Base-by-base conservation (phyloP, 2,329 filamentous ascomycete genomes). In the Colletotrichum tropicale region DNA sequence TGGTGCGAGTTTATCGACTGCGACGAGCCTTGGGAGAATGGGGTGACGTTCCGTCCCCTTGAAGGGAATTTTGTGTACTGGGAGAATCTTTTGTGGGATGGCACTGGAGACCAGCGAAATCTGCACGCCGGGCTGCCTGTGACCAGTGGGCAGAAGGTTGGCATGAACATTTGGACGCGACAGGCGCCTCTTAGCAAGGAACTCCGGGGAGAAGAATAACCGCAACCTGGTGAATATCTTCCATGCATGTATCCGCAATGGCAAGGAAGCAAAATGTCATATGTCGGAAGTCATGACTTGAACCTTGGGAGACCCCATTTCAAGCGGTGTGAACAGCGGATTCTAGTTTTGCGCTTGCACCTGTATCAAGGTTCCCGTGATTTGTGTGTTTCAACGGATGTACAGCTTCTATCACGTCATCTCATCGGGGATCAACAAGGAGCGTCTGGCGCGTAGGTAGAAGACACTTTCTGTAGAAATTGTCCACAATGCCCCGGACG, bases 81-180 rank as follows among this genome's bases (percentile, higher is more conserved):
- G 87, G 84, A 85, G 76, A 89, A 89, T 70, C 70, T 89, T 77
- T 77, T 82, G 16, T 78, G 81, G 3, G 83, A 85, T 24, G 84
- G 85, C 13, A 80, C 78, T 0, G 87, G 88, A 1, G 87, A 89
- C 70, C 80, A 84, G 75, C 82, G 86, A 52, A 88, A 85, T 36
- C 75, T 89, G 76, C 88, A 89, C 79, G 87, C 87, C 0, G 87
- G 87, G 2, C 71, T 89, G 76, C 86, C 87, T 1, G 86, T 89
- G 5, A 85, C 84, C 8, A 82, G 80, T 36, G 88, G 88, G 8
- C 83, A 83, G 52, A 89, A 89, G 81, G 84, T 89, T 71, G 88
- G 88, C 13, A 88, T 89, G 87, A 89, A 89, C 73, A 88, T 89
- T 43, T 89, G 87, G 87, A 89, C 88, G 48, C 82, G 87, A 55